Evolutionary conservation across 139 green algal genomes (phyloP).

Genomic region (Micractinium conductrix): DNA sequence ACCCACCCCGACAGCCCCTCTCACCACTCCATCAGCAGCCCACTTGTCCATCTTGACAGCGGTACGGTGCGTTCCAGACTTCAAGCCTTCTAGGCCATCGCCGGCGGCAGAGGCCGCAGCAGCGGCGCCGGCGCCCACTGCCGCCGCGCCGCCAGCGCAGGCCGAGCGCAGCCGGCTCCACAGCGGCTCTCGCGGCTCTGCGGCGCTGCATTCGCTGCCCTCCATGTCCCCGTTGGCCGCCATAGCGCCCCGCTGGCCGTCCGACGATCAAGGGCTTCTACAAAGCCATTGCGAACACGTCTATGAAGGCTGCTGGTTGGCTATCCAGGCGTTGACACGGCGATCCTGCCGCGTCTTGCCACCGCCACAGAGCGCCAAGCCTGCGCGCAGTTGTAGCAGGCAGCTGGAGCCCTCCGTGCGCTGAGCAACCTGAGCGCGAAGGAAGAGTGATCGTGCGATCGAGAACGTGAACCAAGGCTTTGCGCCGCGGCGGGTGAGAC

Average conservation of each 20-base stretch:
- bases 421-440: no score
- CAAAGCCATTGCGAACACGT: no score
- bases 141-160: not conserved
- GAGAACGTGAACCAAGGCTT: no score
- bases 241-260: not conserved
- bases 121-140: not conserved
- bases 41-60: slow-evolving; percentile 23
- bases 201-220: not conserved
- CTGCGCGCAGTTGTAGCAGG: no score
- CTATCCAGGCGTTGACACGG: no score
- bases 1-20: not conserved
- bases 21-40: slow-evolving; percentile 15
- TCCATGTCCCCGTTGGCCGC: not conserved
- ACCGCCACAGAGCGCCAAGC: no score
- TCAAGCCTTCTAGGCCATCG: not conserved
- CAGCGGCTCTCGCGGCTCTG: not conserved
- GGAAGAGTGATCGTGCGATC: no score
- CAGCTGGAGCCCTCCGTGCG: no score
- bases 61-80: not conserved
- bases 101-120: not conserved
- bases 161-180: not conserved
- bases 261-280: no score
- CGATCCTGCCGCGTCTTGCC: no score
- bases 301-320: no score
- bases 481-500: no score